phyloP scores from a whole-genome alignment of 2,329 filamentous ascomycete species.

The Scytalidium sp. region DNA sequence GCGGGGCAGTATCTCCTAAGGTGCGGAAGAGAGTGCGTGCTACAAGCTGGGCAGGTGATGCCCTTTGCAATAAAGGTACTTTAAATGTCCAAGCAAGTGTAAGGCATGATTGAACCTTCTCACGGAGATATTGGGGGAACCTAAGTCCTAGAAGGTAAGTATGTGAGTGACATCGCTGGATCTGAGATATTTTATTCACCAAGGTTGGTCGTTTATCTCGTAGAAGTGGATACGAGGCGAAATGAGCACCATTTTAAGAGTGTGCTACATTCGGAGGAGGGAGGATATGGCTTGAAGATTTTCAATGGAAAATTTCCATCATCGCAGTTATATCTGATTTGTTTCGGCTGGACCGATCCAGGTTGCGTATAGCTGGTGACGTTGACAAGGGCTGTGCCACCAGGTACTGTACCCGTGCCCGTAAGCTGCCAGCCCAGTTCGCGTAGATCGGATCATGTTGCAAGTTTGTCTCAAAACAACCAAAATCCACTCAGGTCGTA shows the following conservation, averaged over 20 bases:
- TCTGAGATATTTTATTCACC: conserved; percentile 39
- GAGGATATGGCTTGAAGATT: too few species aligned
- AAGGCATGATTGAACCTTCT: conserved; percentile 62
- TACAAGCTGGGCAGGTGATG: conserved; percentile 59
- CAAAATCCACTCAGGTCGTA: too few species aligned
- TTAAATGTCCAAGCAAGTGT: conserved; percentile 60
- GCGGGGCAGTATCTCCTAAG: conserved; percentile 43
- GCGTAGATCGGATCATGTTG: too few species aligned
- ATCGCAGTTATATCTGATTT: too few species aligned
- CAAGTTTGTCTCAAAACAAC: too few species aligned
- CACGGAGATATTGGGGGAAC: conserved; percentile 64
- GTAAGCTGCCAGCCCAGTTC: too few species aligned
- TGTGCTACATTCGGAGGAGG: too few species aligned
- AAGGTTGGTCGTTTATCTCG: conserved; percentile 65
- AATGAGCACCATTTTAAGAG: conserved; percentile 41
- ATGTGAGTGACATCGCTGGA: conserved; percentile 7
- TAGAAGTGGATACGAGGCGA: conserved; percentile 61
- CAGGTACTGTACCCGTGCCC: too few species aligned
- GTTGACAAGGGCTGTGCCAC: too few species aligned
- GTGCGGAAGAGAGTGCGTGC: conserved; percentile 51
- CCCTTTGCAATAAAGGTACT: conserved; percentile 54
- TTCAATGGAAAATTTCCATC: too few species aligned
- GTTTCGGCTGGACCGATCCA: too few species aligned
- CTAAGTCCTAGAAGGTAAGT: conserved; percentile 33
- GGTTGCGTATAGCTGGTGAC: too few species aligned